Percentiles rank a stretch among this genome's conserved stretches.
Evolutionary conservation across 1,139 yeast species (phyloP).

Genomic region (Arxiozyma heterogenica): DNA sequence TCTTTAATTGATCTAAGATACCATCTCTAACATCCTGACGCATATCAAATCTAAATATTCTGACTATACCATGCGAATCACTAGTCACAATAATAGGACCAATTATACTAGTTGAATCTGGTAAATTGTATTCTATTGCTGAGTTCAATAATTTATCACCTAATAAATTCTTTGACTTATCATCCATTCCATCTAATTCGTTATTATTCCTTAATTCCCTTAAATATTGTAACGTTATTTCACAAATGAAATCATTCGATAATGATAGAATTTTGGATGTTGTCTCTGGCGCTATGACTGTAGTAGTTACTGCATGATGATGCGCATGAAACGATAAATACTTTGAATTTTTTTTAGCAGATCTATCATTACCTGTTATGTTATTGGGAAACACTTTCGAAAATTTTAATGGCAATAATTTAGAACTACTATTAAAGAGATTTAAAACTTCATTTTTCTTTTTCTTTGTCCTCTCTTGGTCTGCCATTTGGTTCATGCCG

Average conservation of each 20-base stretch:
- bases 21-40: slow-evolving; percentile 38
- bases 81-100: slow-evolving; percentile 56
- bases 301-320: slow-evolving; percentile 63
- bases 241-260: slow-evolving; percentile 75
- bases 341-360: slow-evolving; percentile 10
- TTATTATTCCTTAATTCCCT: slow-evolving; percentile 24
- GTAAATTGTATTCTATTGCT: neutral
- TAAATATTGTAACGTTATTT: slow-evolving; percentile 38
- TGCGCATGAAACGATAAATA: slow-evolving; percentile 74
- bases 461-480: neutral
- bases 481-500: no score
- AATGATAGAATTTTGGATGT: slow-evolving; percentile 59
- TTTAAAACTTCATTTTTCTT: neutral
- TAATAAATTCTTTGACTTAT: neutral
- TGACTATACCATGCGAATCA: slow-evolving; percentile 61
- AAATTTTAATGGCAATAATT: neutral
- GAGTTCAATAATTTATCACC: neutral
- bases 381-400: slow-evolving; percentile 2
- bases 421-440: neutral
- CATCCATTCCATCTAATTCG: neutral
- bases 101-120: slow-evolving; percentile 20
- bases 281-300: slow-evolving; percentile 66
- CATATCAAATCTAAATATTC: slow-evolving; percentile 74
- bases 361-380: neutral
- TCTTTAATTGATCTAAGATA: slow-evolving; percentile 19